phyloP scores from a whole-genome alignment of 1,284 basidiomycete species.

The Cutaneotrichosporon spelunceum region DNA sequence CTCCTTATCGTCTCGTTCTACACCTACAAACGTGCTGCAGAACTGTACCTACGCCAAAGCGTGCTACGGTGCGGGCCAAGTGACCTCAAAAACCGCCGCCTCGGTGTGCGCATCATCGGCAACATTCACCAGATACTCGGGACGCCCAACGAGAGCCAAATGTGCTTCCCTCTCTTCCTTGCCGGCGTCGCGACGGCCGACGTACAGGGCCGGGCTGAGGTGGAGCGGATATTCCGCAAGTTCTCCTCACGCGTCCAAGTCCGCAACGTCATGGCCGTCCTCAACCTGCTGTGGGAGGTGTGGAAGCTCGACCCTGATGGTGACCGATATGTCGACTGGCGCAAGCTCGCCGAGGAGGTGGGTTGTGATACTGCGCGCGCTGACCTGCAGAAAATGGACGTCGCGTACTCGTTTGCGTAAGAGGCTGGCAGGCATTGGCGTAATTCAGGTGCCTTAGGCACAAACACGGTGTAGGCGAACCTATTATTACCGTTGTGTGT shows the following conservation, averaged over 20 bases:
- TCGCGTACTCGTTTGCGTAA: slow-evolving; percentile 16
- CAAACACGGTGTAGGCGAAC: neutral
- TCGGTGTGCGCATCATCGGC: slow-evolving; percentile 31
- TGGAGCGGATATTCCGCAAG: slow-evolving; percentile 29
- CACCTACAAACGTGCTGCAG: slow-evolving; percentile 34
- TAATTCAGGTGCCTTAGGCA: neutral
- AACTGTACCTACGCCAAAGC: slow-evolving; percentile 37
- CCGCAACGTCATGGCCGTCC: slow-evolving; percentile 32
- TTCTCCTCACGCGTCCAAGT: slow-evolving; percentile 31
- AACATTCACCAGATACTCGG: slow-evolving; percentile 32
- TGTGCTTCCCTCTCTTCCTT: slow-evolving; percentile 42
- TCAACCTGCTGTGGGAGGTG: slow-evolving; percentile 31
- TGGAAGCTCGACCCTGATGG: slow-evolving; percentile 35
- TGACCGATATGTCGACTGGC: slow-evolving; percentile 32
- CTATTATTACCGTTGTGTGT: neutral
- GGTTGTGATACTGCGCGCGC: neutral
- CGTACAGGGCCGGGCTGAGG: slow-evolving; percentile 25
- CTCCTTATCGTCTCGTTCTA: slow-evolving; percentile 33
- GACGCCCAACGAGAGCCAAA: slow-evolving; percentile 36
- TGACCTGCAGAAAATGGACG: slow-evolving; percentile 12
- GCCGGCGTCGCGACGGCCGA: slow-evolving; percentile 33
- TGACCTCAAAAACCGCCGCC: slow-evolving; percentile 32
- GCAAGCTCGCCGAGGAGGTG: slow-evolving; percentile 25
- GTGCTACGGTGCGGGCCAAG: slow-evolving; percentile 27
- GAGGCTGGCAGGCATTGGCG: neutral